These are phyloP conservation scores for Camelina neglecta DNA, from an alignment of 345 rosid species.

Conservation along the genomic window DNA sequence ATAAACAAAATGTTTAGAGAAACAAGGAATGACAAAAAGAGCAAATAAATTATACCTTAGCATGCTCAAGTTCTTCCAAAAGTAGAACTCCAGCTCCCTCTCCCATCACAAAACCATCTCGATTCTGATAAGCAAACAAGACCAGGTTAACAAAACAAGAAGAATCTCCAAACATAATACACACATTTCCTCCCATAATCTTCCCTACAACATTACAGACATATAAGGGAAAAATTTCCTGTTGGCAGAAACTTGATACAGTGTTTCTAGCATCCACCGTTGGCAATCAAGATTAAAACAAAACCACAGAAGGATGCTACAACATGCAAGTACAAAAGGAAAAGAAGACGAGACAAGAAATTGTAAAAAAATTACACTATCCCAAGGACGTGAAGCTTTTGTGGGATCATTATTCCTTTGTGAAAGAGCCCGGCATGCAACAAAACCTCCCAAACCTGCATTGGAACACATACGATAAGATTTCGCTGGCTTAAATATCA, in stretches of 20 bases:
- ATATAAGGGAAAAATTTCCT: not conserved
- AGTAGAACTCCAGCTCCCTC: slow-evolving; percentile 98
- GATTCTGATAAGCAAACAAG: slow-evolving; percentile 55
- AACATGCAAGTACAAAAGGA: slow-evolving; percentile 2
- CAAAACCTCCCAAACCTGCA: slow-evolving; percentile 98
- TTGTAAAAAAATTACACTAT: slow-evolving; percentile 55
- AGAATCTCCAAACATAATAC: not conserved
- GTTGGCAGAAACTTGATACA: not conserved
- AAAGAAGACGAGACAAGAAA: slow-evolving; percentile 4
- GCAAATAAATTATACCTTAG: slow-evolving; percentile 62
- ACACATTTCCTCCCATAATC: not conserved
- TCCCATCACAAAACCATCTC: slow-evolving; percentile 99
- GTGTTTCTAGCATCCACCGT: slow-evolving; percentile 14
- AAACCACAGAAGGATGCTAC: not conserved
- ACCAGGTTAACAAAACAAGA: slow-evolving; percentile 1
- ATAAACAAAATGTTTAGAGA: not conserved
- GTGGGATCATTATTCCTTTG: slow-evolving; percentile 86
- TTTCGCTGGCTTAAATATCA: slow-evolving; percentile 18
- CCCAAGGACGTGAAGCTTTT: slow-evolving; percentile 99
- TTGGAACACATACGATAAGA: slow-evolving; percentile 34
- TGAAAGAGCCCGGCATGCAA: slow-evolving; percentile 91
- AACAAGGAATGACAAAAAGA: slow-evolving; percentile 3
- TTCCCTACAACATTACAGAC: slow-evolving; percentile 7
- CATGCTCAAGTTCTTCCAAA: slow-evolving; percentile 95
- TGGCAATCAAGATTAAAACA: not conserved